A percentile compares a stretch with the other conserved stretches of the same genome.
Conservation (phyloP, 1,284 basidiomycete genomes). For the Ustilago shanxiensis region DNA sequence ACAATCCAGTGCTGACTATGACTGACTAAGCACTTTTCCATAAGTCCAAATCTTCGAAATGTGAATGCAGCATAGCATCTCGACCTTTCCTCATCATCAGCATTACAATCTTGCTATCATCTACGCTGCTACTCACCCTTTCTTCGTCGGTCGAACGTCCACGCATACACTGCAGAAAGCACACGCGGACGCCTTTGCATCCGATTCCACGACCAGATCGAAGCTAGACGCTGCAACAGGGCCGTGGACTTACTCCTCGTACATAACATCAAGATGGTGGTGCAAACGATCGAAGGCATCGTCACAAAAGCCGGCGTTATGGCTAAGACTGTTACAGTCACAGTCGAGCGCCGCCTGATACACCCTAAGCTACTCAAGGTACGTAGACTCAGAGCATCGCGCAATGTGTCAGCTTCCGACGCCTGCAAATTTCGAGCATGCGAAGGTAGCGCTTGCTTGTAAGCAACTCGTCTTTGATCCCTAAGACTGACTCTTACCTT, state of each 20-base stretch:
- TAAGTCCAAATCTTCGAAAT: slow-evolving; percentile 8
- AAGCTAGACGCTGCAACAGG: no score
- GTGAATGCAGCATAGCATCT: background rate
- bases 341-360: slow-evolving; percentile 57
- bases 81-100: background rate
- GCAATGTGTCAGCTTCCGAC: no score
- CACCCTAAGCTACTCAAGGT: slow-evolving; percentile 66
- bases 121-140: background rate
- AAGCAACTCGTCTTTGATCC: background rate
- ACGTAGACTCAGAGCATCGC: slow-evolving; percentile 5
- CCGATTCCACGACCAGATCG: background rate
- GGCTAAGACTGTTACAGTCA: slow-evolving; percentile 67
- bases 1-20: slow-evolving; percentile 15
- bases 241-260: background rate
- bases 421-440: background rate
- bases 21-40: slow-evolving; percentile 14
- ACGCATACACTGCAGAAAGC: background rate
- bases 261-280: slow-evolving; percentile 20
- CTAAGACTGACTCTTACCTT: background rate
- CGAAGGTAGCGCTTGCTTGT: background rate
- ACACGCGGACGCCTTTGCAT: background rate
- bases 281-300: slow-evolving; percentile 55
- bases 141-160: background rate
- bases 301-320: slow-evolving; percentile 67
- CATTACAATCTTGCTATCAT: no score